A percentile compares a stretch with the other conserved stretches of the same genome.
These are phyloP conservation scores for Ophiosphaerella narmari DNA, from an alignment of 2,329 filamentous ascomycete genomes.

Conservation along the genomic window DNA sequence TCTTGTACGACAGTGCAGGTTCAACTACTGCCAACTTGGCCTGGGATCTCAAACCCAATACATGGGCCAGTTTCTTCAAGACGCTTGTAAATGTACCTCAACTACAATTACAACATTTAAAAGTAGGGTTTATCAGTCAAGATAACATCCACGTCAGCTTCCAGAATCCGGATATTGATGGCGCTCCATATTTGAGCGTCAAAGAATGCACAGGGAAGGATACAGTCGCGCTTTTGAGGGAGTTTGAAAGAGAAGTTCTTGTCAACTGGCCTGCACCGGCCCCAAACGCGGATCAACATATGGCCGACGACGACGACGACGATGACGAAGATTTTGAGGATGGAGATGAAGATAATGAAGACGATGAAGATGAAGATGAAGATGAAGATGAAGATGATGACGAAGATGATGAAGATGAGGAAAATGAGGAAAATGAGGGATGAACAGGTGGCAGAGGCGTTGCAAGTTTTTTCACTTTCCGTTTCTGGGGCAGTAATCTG, in stretches of 20 bases:
- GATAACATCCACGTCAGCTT: slow-evolving; percentile 16
- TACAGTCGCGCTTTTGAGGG: slow-evolving; percentile 16
- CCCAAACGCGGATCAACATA: slow-evolving; percentile 1
- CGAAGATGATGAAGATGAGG: slow-evolving; percentile 7
- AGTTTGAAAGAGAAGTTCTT: slow-evolving; percentile 12
- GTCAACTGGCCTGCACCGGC: slow-evolving; percentile 20
- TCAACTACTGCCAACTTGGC: background rate
- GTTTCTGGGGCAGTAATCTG: too few species aligned
- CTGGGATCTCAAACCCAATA: slow-evolving; percentile 15
- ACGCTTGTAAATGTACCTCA: slow-evolving; percentile 10
- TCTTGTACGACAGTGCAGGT: slow-evolving; percentile 11
- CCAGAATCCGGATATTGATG: background rate
- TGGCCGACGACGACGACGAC: slow-evolving; percentile 21
- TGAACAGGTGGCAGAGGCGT: background rate
- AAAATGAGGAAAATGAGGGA: slow-evolving; percentile 10
- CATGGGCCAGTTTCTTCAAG: slow-evolving; percentile 26
- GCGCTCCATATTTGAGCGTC: background rate
- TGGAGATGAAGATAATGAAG: slow-evolving; percentile 20
- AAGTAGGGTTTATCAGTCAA: slow-evolving; percentile 23
- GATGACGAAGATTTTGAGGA: slow-evolving; percentile 5
- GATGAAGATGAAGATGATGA: slow-evolving; percentile 9
- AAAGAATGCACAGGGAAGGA: slow-evolving; percentile 18
- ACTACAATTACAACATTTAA: slow-evolving; percentile 18
- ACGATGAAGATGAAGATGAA: slow-evolving; percentile 15
- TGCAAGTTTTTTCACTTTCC: too few species aligned